Evolutionary conservation across 768 basidiomycete species (phyloP), one percentile per base, ranked within the genome.

Genomic region (Serendipita sp.): DNA sequence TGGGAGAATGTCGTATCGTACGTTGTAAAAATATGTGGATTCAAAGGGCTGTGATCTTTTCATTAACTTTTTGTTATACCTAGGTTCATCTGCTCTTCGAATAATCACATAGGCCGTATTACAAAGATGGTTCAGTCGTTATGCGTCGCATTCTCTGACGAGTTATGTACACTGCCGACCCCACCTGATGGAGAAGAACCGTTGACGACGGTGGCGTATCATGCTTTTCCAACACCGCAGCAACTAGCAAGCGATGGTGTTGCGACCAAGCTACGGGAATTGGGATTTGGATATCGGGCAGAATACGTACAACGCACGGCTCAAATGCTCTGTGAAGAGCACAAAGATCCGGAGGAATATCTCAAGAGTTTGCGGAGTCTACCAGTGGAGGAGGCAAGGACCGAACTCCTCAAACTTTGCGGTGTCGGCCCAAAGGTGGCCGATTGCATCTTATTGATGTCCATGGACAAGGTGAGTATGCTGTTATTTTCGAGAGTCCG

Each of bases 391-490:
- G 78, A 79, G 26, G 90, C 91, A 24, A 77, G 93, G 66, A 77
- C 80, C 44, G 84, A 87, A 66, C 76, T 99, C 24, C 74, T 95
- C 38, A 84, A 81, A 69, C 83, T 97, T 62, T 79, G 88, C 45
- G 96, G 96, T 0, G 95, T 99, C 0, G 96, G 96, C 3, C 79
- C 90, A 38, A 99, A 99, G 70, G 96, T 99, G 0, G 95, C 95
- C 2, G 96, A 99, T 70, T 99, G 96, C 68, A 75, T 96, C 31
- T 73, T 96, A 60, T 75, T 97, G 16, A 95, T 97, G 92, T 90
- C 89, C 69, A 70, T 94, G 63, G 87, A 95, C 74, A 90, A 93
- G 79, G 90, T 90, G 66, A 20, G 70, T 63, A 1, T 33, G 13
- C 13, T 2, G 11, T n/a, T 13, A 43, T 61, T 64, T 2, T 38